phyloP scores from a whole-genome alignment of 495 filamentous ascomycete genomes.

The Umbilicaria muhlenbergii region DNA sequence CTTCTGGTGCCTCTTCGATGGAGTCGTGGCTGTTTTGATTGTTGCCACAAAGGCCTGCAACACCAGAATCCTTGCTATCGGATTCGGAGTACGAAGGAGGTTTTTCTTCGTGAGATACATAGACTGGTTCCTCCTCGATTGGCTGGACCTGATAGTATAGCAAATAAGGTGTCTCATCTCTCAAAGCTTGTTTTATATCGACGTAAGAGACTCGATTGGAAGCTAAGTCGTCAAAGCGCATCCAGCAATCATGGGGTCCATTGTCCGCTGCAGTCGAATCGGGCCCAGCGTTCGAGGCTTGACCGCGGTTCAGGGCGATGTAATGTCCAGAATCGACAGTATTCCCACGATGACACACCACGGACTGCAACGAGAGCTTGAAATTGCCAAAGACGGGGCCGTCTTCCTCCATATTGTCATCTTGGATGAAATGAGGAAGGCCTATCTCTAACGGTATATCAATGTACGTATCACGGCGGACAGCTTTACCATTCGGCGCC shows the following conservation, averaged over 20 bases:
- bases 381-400: conserved; percentile 63
- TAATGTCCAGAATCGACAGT: conserved; percentile 91
- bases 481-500: conserved; percentile 46
- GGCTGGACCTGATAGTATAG: conserved; percentile 91
- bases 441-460: conserved; percentile 86
- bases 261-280: conserved; percentile 35
- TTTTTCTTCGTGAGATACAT: conserved; percentile 34
- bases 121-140: conserved; percentile 50
- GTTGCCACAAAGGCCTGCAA: neutral
- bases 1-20: neutral
- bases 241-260: conserved; percentile 51
- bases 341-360: conserved; percentile 80
- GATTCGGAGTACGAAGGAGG: conserved; percentile 43
- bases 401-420: conserved; percentile 49
- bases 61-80: conserved; percentile 15
- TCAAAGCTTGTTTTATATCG: conserved; percentile 60
- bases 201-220: conserved; percentile 54
- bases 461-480: conserved; percentile 60
- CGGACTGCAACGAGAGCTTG: conserved; percentile 75
- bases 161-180: conserved; percentile 81
- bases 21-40: neutral
- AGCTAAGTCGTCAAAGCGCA: conserved; percentile 78
- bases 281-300: conserved; percentile 18
- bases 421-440: conserved; percentile 77
- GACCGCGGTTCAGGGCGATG: conserved; percentile 61